Evolutionary conservation across 495 filamentous ascomycete species (phyloP), one percentile per base, ranked within the genome.

Genomic region (Annulohypoxylon maeteangense): DNA sequence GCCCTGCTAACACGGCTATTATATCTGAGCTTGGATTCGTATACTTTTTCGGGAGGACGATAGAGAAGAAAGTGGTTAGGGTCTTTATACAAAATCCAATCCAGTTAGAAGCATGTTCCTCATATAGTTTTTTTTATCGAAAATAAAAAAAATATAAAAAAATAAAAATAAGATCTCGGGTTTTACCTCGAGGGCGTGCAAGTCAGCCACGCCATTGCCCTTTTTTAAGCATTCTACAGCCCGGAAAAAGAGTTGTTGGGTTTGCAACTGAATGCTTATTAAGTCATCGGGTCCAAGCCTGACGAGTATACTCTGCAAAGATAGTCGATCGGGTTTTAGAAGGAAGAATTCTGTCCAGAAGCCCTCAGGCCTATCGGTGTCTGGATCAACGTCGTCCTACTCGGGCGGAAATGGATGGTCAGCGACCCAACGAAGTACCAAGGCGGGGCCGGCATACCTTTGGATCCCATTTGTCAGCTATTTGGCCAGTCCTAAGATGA

Each of bases 311-410:
- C 80, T 80, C 68, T 86, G 86, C 60, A 99, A 80, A 55, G 87
- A 85, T 1, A 82, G 77, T 40, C 86, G 84, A 76, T 97, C 91
- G 31, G 95, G 94, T 54, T 87, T 87, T 53, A 97, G 85, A 42
- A 98, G 84, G 80, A 98, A 99, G 81, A 98, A 93, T 81, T 98
- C 95, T 58, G 88, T 86, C 96, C 95, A 99, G 81, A 98, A 99
- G 7, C 94, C 95, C 66, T 97, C 93, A 0, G 91, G 87, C 55
- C 89, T 89, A 38, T 92, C 89, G 29, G 38, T 54, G 40, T 86
- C 80, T 64, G 85, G 86, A 47, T 93, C 90, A 44, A 86, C 79
- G 32, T 90, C 86, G 59, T 81, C 78, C 78, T 82, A 47, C 7
- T 38, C 38, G 22, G 48, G 45, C 16, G 32, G 20, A 6, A 70